Evolutionary conservation across 1,139 yeast genomes (phyloP).

Genomic region (Diutina ranongensis): DNA sequence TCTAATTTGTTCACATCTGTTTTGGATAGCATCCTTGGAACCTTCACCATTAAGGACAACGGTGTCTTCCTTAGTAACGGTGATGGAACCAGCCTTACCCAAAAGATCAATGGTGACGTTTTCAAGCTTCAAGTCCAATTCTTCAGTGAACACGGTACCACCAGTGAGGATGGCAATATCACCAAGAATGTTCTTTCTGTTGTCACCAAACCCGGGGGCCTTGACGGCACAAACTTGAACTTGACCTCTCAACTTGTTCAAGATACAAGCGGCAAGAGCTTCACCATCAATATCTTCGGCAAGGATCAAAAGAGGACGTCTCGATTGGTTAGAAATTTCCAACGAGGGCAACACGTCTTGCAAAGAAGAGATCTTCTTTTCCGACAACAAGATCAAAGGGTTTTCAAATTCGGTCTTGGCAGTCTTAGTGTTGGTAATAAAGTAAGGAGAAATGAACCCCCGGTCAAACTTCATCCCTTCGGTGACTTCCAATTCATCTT

Average conservation of each 20-base stretch:
- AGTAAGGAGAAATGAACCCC: constrained; percentile 96
- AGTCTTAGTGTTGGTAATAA: constrained; percentile 90
- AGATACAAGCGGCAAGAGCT: constrained; percentile 97
- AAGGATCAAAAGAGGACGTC: constrained; percentile 90
- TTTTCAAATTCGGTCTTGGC: constrained; percentile 97
- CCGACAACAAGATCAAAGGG: constrained; percentile 81
- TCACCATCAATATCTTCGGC: constrained; percentile 99
- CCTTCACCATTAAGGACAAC: constrained; percentile 96
- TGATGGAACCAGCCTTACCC: constrained; percentile 88
- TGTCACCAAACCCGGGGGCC: constrained; percentile 99
- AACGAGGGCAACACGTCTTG: constrained; percentile 91
- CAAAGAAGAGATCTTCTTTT: constrained; percentile 88
- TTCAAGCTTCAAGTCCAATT: constrained; percentile 94
- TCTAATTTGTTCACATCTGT: constrained; percentile 96
- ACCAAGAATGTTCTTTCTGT: constrained; percentile 95
- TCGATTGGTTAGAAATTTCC: constrained; percentile 85
- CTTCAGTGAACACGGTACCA: constrained; percentile 98
- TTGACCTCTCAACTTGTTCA: constrained; percentile 97
- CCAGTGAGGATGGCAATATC: constrained; percentile 96
- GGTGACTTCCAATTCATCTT: constrained; percentile 94
- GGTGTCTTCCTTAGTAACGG: constrained; percentile 95
- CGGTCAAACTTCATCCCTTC: constrained; percentile 99
- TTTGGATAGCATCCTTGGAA: constrained; percentile 71
- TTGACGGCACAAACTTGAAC: constrained; percentile 97
- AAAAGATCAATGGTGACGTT: constrained; percentile 84